These are phyloP conservation scores for Phytopythium helicoides DNA, from an alignment of 352 stramenopile genomes.

Conservation along the genomic window DNA sequence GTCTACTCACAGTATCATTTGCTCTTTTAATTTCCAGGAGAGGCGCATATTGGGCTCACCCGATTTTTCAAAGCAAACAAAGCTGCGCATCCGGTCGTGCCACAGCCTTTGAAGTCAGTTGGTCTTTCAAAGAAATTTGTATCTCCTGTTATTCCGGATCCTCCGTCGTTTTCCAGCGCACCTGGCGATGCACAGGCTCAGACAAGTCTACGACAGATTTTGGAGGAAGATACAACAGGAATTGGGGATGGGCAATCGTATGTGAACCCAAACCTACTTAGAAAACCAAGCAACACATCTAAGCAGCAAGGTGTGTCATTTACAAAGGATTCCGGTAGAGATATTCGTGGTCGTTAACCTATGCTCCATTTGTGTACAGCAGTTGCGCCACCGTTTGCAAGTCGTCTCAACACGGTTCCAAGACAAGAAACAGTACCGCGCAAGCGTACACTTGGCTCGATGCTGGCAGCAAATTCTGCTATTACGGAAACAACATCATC, in stretches of 20 bases:
- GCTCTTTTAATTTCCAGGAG: conserved; percentile 42
- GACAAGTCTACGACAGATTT: conserved; percentile 2
- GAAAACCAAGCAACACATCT: conserved; percentile 7
- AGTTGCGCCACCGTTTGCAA: conserved; percentile 8
- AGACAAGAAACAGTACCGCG: conserved; percentile 11
- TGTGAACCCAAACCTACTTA: conserved; percentile 68
- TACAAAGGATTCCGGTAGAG: too few species aligned
- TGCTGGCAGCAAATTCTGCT: conserved; percentile 53
- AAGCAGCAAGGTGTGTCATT: conserved; percentile 18
- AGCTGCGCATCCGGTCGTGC: conserved; percentile 11
- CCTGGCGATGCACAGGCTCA: conserved; percentile 3
- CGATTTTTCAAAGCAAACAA: conserved; percentile 85
- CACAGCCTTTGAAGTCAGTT: conserved; percentile 33
- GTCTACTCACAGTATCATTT: background rate
- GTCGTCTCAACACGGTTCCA: background rate
- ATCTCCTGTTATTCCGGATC: conserved; percentile 1
- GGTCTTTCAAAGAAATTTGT: conserved; percentile 31
- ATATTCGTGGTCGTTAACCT: too few species aligned
- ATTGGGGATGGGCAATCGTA: conserved; percentile 85
- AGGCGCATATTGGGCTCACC: conserved; percentile 80
- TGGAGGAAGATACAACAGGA: conserved; percentile 20
- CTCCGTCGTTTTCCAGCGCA: conserved; percentile 1
- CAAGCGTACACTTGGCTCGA: conserved; percentile 47
- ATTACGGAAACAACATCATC: conserved; percentile 70
- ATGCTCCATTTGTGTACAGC: conserved; percentile 1